Evolutionary conservation across 345 rosid species (phyloP).

Genomic region (Lumnitzera racemosa): DNA sequence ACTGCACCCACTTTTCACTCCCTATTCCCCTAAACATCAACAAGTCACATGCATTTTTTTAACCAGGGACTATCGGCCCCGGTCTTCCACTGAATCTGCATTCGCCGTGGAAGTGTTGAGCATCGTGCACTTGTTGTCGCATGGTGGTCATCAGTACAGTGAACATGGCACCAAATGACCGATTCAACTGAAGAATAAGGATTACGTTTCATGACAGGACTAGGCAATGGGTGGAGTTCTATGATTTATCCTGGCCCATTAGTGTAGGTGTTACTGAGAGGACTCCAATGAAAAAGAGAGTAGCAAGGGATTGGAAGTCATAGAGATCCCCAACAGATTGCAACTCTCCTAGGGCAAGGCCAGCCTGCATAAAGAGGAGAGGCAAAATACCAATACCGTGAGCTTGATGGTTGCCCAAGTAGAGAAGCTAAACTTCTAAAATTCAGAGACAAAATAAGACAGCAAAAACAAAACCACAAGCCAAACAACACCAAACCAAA

Average conservation of each 20-base stretch:
- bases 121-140: neutral
- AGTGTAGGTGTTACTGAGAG: slow-evolving; percentile 70
- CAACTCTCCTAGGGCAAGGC: slow-evolving; percentile 82
- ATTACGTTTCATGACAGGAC: too few relatives aligned
- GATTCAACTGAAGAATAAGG: neutral
- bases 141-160: slow-evolving; percentile 4
- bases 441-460: too few relatives aligned
- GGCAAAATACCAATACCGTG: neutral
- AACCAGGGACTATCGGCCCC: too few relatives aligned
- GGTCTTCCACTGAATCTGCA: too few relatives aligned
- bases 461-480: too few relatives aligned
- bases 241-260: slow-evolving; percentile 42
- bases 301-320: slow-evolving; percentile 78
- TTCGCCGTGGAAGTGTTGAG: neutral
- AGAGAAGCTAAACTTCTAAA: too few relatives aligned
- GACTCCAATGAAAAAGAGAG: slow-evolving; percentile 69
- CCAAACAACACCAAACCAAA: too few relatives aligned
- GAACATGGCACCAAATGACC: neutral
- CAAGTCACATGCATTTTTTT: too few relatives aligned
- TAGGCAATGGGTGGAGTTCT: slow-evolving; percentile 1
- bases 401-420: too few relatives aligned
- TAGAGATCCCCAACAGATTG: slow-evolving; percentile 74
- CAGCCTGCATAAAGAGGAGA: slow-evolving; percentile 49
- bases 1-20: too few relatives aligned
- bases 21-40: too few relatives aligned